phyloP scores from a whole-genome alignment of 2,329 filamentous ascomycete species.

The Neonectria ditissima region DNA sequence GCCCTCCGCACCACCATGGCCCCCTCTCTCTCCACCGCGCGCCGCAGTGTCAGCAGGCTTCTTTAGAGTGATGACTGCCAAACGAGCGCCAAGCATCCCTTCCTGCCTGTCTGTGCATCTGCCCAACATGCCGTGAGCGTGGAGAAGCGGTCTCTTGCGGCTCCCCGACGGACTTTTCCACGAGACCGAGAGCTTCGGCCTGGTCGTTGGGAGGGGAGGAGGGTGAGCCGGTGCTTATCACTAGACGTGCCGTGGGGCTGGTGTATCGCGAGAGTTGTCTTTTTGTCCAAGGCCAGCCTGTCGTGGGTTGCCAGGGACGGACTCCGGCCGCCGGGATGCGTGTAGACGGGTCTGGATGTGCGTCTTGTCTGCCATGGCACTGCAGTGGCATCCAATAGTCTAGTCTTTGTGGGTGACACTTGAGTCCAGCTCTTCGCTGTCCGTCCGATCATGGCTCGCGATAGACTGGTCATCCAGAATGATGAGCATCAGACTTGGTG shows the following conservation, averaged over 20 bases:
- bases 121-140: conserved; percentile 13
- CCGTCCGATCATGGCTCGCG: background rate
- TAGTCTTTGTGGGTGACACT: background rate
- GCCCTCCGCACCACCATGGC: conserved; percentile 4
- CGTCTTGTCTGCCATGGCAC: background rate
- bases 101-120: conserved; percentile 2
- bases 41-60: background rate
- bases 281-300: conserved; percentile 5
- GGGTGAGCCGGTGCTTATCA: conserved; percentile 4
- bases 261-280: conserved; percentile 26
- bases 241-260: conserved; percentile 27
- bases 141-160: conserved; percentile 12
- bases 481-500: background rate
- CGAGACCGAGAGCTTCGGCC: conserved; percentile 21
- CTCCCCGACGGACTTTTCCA: conserved; percentile 22
- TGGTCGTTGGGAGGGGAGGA: conserved; percentile 5
- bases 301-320: conserved; percentile 26
- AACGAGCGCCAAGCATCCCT: conserved; percentile 5
- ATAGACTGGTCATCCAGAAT: background rate
- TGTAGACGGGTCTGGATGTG: background rate
- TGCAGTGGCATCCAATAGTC: background rate
- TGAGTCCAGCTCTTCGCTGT: background rate
- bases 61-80: conserved; percentile 22
- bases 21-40: background rate
- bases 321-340: conserved; percentile 37